These are phyloP conservation scores for Ceratocystis smalleyi DNA, from an alignment of 2,329 filamentous ascomycete genomes.

Conservation along the genomic window DNA sequence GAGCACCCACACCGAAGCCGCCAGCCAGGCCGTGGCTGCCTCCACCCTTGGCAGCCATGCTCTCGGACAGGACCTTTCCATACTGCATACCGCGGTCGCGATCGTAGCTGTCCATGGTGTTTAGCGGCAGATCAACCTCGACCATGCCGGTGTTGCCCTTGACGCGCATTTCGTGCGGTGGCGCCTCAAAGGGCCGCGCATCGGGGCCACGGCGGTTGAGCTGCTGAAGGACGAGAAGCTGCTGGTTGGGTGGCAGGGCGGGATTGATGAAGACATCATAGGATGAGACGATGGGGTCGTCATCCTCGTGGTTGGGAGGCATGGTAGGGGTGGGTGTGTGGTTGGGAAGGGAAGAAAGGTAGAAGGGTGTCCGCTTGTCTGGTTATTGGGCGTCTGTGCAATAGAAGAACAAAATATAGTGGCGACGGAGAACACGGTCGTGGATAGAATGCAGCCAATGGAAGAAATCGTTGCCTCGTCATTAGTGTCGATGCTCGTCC, in stretches of 20 bases:
- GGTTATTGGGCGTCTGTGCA: too few relatives aligned
- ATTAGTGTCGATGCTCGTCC: background rate
- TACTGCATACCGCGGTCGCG: slow-evolving; percentile 66
- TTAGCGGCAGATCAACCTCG: slow-evolving; percentile 80
- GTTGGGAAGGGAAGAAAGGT: too few relatives aligned
- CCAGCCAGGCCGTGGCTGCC: slow-evolving; percentile 56
- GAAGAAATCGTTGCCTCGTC: too few relatives aligned
- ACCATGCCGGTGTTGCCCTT: slow-evolving; percentile 72
- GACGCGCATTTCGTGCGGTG: slow-evolving; percentile 61
- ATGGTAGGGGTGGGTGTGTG: slow-evolving; percentile 6
- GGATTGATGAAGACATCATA: slow-evolving; percentile 85
- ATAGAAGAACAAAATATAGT: background rate
- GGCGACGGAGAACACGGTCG: background rate
- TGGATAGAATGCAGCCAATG: background rate
- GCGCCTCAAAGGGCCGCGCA: slow-evolving; percentile 36
- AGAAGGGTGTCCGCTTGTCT: too few relatives aligned
- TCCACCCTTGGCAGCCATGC: slow-evolving; percentile 40
- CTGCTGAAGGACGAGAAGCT: slow-evolving; percentile 76
- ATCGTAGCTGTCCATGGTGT: slow-evolving; percentile 61
- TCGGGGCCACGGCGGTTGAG: slow-evolving; percentile 56
- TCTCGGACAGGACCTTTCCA: slow-evolving; percentile 58
- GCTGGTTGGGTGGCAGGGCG: slow-evolving; percentile 42
- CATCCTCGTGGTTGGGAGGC: slow-evolving; percentile 26
- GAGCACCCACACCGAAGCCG: slow-evolving; percentile 51
- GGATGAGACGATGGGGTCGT: slow-evolving; percentile 54